Evolutionary conservation across 768 basidiomycete species (phyloP).

Genomic region (Melanogaster broomeanus): DNA sequence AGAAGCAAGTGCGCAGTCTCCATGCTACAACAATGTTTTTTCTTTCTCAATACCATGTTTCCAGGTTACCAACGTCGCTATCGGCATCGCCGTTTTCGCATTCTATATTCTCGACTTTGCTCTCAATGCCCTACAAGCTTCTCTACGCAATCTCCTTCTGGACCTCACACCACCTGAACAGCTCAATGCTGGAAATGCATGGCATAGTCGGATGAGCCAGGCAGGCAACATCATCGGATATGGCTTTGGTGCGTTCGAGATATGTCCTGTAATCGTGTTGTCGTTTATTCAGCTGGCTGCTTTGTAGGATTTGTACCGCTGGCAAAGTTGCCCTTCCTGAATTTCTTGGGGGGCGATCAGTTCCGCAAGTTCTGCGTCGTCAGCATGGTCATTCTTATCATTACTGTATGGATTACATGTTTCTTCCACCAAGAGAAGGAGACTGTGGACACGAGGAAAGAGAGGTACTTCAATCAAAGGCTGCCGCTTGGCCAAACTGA

Average conservation of each 20-base stretch:
- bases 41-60: background rate
- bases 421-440: conserved; percentile 81
- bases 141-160: conserved; percentile 88
- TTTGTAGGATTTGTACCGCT: conserved; percentile 84
- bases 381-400: conserved; percentile 73
- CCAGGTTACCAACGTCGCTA: conserved; percentile 70
- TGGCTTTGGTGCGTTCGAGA: conserved; percentile 67
- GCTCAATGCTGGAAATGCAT: conserved; percentile 93
- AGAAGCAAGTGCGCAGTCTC: conserved; percentile 49
- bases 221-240: conserved; percentile 97
- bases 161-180: conserved; percentile 90
- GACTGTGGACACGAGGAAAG: conserved; percentile 47
- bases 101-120: conserved; percentile 97
- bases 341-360: conserved; percentile 84
- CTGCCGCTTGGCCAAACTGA: conserved; percentile 2
- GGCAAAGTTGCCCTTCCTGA: conserved; percentile 71
- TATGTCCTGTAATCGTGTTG: background rate
- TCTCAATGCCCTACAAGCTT: conserved; percentile 94
- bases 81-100: conserved; percentile 81
- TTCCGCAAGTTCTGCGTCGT: conserved; percentile 96
- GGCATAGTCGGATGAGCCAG: conserved; percentile 96
- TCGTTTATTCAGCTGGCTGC: conserved; percentile 6
- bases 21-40: background rate
- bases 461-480: conserved; percentile 36
- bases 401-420: conserved; percentile 89